These are phyloP conservation scores for Blastocystis sp. DNA, from an alignment of 352 stramenopile genomes.

Conservation along the genomic window DNA sequence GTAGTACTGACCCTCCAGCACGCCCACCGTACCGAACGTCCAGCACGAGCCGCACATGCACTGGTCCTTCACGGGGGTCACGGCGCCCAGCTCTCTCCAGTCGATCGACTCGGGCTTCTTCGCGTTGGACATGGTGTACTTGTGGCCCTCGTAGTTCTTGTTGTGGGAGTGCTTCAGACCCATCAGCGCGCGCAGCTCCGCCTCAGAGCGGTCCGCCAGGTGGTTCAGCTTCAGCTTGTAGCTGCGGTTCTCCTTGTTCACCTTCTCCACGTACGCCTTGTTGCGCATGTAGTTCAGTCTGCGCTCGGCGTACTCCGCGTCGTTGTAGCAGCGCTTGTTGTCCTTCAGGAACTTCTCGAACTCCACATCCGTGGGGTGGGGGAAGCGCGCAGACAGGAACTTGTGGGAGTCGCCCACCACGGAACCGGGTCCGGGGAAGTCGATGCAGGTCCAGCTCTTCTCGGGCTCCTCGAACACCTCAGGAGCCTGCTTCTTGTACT, in stretches of 20 bases:
- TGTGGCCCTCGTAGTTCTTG: constrained; percentile 79
- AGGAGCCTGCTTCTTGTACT: constrained; percentile 80
- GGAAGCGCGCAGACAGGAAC: constrained; percentile 81
- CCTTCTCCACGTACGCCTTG: constrained; percentile 81
- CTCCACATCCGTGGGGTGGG: constrained; percentile 15
- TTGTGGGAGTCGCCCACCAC: constrained; percentile 77
- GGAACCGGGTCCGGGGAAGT: constrained; percentile 78
- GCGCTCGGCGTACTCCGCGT: constrained; percentile 79
- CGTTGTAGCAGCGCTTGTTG: constrained; percentile 80
- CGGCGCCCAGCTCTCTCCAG: constrained; percentile 83
- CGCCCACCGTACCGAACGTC: constrained; percentile 80
- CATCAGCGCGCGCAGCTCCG: constrained; percentile 78
- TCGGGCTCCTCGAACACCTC: constrained; percentile 81
- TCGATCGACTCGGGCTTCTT: constrained; percentile 82
- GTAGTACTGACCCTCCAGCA: constrained; percentile 76
- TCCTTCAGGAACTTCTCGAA: constrained; percentile 67
- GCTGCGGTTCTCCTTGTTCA: constrained; percentile 73
- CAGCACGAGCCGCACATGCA: constrained; percentile 88
- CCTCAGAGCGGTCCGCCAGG: constrained; percentile 83
- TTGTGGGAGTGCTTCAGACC: constrained; percentile 75
- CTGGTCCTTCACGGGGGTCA: constrained; percentile 88
- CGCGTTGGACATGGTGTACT: constrained; percentile 75
- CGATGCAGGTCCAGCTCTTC: constrained; percentile 82
- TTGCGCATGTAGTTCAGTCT: constrained; percentile 80
- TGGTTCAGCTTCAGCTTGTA: constrained; percentile 81